Evolutionary conservation across 768 basidiomycete genomes (phyloP).

Genomic region (Psilocybe sp.): DNA sequence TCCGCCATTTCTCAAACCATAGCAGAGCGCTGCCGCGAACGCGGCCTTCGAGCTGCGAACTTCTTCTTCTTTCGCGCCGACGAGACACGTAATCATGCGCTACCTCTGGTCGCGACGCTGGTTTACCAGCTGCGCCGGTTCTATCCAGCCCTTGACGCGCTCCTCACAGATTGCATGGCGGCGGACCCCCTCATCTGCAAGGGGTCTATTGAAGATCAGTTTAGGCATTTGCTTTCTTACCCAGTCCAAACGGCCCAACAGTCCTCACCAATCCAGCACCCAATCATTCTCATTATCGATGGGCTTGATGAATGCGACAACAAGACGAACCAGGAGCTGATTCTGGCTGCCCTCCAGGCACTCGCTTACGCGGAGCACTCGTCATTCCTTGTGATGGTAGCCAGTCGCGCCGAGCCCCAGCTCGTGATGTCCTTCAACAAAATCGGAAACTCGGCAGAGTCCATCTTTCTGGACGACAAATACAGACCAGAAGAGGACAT

Average conservation of each 20-base stretch:
- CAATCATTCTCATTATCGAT: conserved; percentile 14
- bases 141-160: neutral
- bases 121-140: neutral
- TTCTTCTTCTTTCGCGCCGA: neutral
- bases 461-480: neutral
- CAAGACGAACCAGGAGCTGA: conserved; percentile 4
- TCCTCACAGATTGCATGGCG: neutral
- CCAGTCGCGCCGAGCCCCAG: conserved; percentile 16
- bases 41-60: neutral
- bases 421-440: conserved; percentile 5
- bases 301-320: conserved; percentile 18
- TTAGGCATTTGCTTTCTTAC: neutral
- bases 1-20: conserved; percentile 1
- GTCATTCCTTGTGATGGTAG: conserved; percentile 12
- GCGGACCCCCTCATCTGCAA: neutral
- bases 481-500: conserved; percentile 7
- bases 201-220: neutral
- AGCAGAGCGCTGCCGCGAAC: neutral
- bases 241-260: neutral
- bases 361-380: neutral
- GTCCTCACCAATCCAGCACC: neutral
- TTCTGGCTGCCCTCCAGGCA: neutral
- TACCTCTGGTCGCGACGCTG: neutral
- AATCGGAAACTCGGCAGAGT: neutral
- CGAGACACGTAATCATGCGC: neutral